A percentile compares a stretch with the other conserved stretches of the same genome.
phyloP scores from a whole-genome alignment of 371 early-diverging fungal species.

The Funneliformis caledonium region DNA sequence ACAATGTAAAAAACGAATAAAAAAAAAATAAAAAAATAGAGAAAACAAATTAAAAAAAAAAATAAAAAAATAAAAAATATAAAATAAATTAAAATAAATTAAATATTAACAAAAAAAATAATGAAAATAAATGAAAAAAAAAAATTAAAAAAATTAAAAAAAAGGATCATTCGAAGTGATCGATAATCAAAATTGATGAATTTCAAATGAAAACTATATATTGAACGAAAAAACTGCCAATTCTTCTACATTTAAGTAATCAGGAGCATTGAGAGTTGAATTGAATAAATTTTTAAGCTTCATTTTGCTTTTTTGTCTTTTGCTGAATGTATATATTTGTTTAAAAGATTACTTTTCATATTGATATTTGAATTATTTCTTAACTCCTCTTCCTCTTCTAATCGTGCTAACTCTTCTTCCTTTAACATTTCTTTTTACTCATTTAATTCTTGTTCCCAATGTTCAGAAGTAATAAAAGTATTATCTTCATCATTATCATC shows the following conservation, averaged over 20 bases:
- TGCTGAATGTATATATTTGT: conserved; percentile 18
- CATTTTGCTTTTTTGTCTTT: conserved; percentile 16
- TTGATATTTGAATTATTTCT: background rate
- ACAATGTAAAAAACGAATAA: too few relatives aligned
- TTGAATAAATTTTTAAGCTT: conserved; percentile 11
- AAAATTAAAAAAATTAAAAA: too few relatives aligned
- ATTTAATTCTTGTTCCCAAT: conserved; percentile 7
- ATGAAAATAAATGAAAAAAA: too few relatives aligned
- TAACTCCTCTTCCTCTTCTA: conserved; percentile 27
- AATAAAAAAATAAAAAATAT: too few relatives aligned
- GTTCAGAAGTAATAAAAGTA: background rate
- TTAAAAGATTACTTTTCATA: conserved; percentile 33
- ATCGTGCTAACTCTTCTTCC: conserved; percentile 4
- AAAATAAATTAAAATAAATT: too few relatives aligned
- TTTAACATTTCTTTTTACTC: conserved; percentile 11
- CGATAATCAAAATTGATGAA: too few relatives aligned
- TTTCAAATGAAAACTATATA: too few relatives aligned
- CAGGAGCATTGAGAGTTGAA: background rate
- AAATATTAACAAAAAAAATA: too few relatives aligned
- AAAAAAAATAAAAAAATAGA: too few relatives aligned
- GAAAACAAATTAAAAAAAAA: too few relatives aligned
- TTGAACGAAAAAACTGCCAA: background rate
- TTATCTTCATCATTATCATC: background rate
- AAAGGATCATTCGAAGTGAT: too few relatives aligned
- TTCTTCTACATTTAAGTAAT: background rate